Base-by-base conservation (phyloP, 768 basidiomycete genomes). In the Macrolepiota fuliginosa region DNA sequence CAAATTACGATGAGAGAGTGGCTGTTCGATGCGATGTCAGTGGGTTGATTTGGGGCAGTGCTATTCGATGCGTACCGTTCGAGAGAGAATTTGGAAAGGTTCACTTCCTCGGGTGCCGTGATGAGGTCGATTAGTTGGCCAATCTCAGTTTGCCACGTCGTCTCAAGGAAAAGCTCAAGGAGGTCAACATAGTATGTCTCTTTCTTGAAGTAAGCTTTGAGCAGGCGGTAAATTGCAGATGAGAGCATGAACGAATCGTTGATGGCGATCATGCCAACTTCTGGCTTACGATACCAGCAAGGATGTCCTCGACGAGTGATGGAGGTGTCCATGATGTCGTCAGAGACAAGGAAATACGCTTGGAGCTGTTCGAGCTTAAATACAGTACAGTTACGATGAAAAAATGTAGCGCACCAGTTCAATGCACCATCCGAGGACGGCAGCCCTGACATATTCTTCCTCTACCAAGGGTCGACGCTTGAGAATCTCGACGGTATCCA, bases 221-320 rank as follows among this genome's bases (percentile, higher is more conserved):
- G 79, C 49, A 99, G 82, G 68, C 83, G 84, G 79, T 96, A 99
- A 72, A 99, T 96, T 27, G 95, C 90, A 6, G 85, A 88, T 72
- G 96, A 94, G 73, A 98, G 88, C 91, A 98, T 92, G 83, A 97
- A 94, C 1, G 92, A 79, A 72, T 98, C 96, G 79, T 98, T 98
- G 78, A 98, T 90, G 3, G 96, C 95, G 64, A 97, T 87, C 75
- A 88, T 87, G 50, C 88, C 88, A 63, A 96, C 87, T 13, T 73
- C 68, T 2, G 77, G 77, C 24, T 77, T 67, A 61, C 80, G 83
- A 78, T 96, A 98, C 92, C 93, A 99, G 77, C 96, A 99, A 2
- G 95, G 91, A 74, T 97, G 96, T 3, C 90, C 89, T 7, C 96
- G 89, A 27, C 96, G 90, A 11, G 96, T 98, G 67, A 98, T 89